These are phyloP conservation scores for Cladochytrium replicatum DNA, from an alignment of 192 early-diverging fungal species.

Conservation along the genomic window DNA sequence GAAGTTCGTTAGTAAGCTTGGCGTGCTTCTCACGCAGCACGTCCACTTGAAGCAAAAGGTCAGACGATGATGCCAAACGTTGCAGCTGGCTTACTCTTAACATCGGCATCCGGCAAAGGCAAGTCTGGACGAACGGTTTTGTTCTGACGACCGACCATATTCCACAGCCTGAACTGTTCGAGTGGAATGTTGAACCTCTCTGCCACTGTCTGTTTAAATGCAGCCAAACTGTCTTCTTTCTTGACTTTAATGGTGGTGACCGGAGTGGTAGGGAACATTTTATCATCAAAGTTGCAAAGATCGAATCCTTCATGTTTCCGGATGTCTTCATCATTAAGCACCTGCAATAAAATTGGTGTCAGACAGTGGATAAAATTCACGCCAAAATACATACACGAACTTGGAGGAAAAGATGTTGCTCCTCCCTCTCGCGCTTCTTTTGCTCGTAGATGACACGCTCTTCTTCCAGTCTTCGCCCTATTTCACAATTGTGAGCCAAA, in stretches of 20 bases:
- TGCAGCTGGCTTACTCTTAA: constrained; percentile 39
- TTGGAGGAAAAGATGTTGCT: constrained; percentile 56
- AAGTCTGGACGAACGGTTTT: constrained; percentile 77
- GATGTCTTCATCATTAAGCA: constrained; percentile 62
- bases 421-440: constrained; percentile 55
- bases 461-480: constrained; percentile 34
- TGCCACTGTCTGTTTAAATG: constrained; percentile 36
- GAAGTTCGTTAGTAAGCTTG: constrained; percentile 21
- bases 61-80: constrained; percentile 1
- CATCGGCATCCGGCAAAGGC: constrained; percentile 48
- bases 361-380: background rate
- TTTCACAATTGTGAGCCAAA: background rate
- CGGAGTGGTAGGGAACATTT: constrained; percentile 21
- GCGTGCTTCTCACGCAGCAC: constrained; percentile 13
- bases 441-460: constrained; percentile 50
- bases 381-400: constrained; percentile 36
- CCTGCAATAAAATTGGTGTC: no score
- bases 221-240: constrained; percentile 42
- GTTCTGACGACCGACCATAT: constrained; percentile 83
- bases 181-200: constrained; percentile 28
- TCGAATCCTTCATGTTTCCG: constrained; percentile 74
- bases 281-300: constrained; percentile 62
- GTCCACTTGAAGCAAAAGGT: constrained; percentile 19
- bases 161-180: constrained; percentile 71
- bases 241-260: constrained; percentile 31